phyloP scores from a whole-genome alignment of 2,329 filamentous ascomycete species.

The Ceratocystis huliohia region DNA sequence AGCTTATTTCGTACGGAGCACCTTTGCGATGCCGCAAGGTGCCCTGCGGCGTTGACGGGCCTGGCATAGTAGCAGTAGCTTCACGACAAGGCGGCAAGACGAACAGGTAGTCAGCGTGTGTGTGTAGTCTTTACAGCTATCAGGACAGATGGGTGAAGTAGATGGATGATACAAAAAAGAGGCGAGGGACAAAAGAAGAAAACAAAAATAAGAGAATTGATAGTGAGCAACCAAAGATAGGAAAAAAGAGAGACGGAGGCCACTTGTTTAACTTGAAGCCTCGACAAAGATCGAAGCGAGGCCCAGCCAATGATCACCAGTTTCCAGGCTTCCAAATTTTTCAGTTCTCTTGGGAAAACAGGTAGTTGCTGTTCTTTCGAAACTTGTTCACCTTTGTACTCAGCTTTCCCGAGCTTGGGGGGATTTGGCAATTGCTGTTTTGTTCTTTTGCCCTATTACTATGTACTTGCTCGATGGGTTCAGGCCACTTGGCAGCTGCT shows the following conservation, averaged over 20 bases:
- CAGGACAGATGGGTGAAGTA: background rate
- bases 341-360: background rate
- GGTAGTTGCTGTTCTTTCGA: background rate
- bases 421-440: background rate
- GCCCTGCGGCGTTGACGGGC: slow-evolving; percentile 41
- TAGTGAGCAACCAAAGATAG: slow-evolving; percentile 20
- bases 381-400: background rate
- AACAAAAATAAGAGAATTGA: slow-evolving; percentile 16
- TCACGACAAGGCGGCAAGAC: background rate
- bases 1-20: slow-evolving; percentile 34
- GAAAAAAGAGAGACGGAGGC: slow-evolving; percentile 22
- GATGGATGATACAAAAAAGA: background rate
- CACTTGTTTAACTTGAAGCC: slow-evolving; percentile 19
- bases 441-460: background rate
- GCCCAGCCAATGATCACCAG: slow-evolving; percentile 15
- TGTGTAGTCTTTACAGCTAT: background rate
- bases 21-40: slow-evolving; percentile 48
- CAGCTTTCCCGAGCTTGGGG: background rate
- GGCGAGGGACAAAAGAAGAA: slow-evolving; percentile 15
- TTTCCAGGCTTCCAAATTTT: background rate
- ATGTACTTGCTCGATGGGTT: background rate
- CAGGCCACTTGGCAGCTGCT: slow-evolving; percentile 19
- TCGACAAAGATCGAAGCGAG: slow-evolving; percentile 19
- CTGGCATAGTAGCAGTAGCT: slow-evolving; percentile 32
- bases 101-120: background rate